Conservation (phyloP, 2,329 filamentous ascomycete species). For the Sporothrix brasiliensis region DNA sequence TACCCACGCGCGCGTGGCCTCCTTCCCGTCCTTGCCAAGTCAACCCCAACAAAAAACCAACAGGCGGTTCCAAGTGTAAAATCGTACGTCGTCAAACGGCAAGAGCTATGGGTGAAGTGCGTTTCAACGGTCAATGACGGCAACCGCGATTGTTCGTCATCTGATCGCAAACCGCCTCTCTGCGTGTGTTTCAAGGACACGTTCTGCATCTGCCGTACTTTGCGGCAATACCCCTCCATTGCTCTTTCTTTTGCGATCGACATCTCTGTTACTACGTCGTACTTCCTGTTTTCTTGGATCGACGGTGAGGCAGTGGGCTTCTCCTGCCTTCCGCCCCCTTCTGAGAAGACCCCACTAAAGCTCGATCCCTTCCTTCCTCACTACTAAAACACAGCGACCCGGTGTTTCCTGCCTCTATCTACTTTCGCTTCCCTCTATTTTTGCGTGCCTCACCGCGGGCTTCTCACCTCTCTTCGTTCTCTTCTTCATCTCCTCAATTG, state of each 20-base stretch:
- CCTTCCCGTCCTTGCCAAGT: constrained; percentile 16
- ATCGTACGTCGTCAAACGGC: constrained; percentile 5
- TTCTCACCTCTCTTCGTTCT: not conserved
- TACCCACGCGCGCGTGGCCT: constrained; percentile 27
- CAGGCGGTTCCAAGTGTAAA: not conserved
- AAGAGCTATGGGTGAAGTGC: constrained; percentile 8
- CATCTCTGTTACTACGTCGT: constrained; percentile 3
- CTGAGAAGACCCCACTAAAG: constrained; percentile 29
- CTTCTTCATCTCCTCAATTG: not conserved
- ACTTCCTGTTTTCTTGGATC: constrained; percentile 13
- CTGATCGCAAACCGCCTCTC: not conserved
- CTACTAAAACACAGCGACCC: constrained; percentile 24
- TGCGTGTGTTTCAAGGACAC: not conserved
- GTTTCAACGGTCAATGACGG: constrained; percentile 11
- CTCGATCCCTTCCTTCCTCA: constrained; percentile 23
- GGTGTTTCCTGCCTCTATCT: constrained; percentile 27
- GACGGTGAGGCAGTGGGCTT: constrained; percentile 20
- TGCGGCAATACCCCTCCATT: not conserved
- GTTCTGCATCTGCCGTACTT: not conserved
- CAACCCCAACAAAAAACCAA: constrained; percentile 33
- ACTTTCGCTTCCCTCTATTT: not conserved
- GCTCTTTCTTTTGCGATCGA: not conserved
- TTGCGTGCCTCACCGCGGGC: not conserved
- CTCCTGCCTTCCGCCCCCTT: constrained; percentile 24
- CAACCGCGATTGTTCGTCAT: not conserved